These are phyloP conservation scores for Cladosporium sp. DNA, from an alignment of 2,329 filamentous ascomycete species.

Conservation along the genomic window DNA sequence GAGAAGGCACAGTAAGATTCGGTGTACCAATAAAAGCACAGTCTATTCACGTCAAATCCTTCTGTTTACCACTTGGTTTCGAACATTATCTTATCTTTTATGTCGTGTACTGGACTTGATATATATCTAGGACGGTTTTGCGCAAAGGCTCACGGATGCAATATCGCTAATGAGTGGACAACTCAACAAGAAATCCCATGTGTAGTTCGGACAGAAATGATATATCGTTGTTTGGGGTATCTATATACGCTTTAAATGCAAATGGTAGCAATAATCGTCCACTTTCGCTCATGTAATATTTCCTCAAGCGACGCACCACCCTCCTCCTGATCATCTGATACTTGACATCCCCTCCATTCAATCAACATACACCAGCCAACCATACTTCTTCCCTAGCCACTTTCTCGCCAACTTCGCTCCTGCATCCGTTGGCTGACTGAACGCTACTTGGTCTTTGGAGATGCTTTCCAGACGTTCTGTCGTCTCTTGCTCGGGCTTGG, in stretches of 20 bases:
- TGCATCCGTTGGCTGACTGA: conserved; percentile 66
- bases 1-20: not conserved
- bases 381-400: conserved; percentile 57
- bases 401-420: conserved; percentile 58
- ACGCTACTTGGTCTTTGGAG: conserved; percentile 57
- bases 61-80: not conserved
- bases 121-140: too few relatives aligned
- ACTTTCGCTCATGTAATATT: not conserved
- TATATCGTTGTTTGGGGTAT: not conserved
- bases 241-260: not conserved
- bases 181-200: too few relatives aligned
- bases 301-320: not conserved
- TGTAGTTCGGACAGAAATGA: not conserved
- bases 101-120: not conserved
- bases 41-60: not conserved
- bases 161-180: too few relatives aligned
- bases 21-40: not conserved
- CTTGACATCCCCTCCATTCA: not conserved
- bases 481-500: not conserved
- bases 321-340: not conserved
- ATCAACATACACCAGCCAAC: conserved; percentile 59
- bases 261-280: conserved; percentile 1
- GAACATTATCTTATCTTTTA: not conserved
- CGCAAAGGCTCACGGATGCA: too few relatives aligned
- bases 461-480: conserved; percentile 48